Base-by-base conservation (phyloP, 2,329 filamentous ascomycete species). In the Ceratocystis variospora region DNA sequence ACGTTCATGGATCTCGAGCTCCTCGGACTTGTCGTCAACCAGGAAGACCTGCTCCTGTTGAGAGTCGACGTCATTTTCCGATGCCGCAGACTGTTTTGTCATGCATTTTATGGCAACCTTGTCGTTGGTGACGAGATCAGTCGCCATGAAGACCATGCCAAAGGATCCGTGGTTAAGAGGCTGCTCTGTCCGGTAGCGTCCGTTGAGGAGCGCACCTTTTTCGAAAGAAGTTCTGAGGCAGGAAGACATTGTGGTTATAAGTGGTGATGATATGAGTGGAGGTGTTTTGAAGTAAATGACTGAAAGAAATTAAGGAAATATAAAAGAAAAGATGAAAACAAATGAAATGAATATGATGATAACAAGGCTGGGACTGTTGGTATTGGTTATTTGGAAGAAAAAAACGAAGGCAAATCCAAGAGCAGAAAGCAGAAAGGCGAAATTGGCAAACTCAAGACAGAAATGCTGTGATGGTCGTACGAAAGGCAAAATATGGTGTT, bases 151-250 rank as follows among this genome's bases (percentile, higher is more conserved):
- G 72, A 99, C 94, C 90, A 97, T 95, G 74, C 94, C 94, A 74
- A 97, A 99, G 66, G 94, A 97, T 72, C 94, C 94, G 82, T 96
- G 91, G 75, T 99, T 99, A 79, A 99, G 88, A 67, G 94, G 92
- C 71, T 92, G 89, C 73, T 96, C 82, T 66, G 92, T 96, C 78
- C 89, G 82, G 76, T 94, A 99, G 71, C 94, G 92, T 76, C 90
- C 91, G 75, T 89, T 86, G 74, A 96, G 86, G 74, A 96, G 78
- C 77, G 88, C 84, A 76, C 88, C 90, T 76, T 85, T 81, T 73
- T 85, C 80, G 78, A 96, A 94, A 74, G 86, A 83, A 78, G 91
- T 85, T 79, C 87, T 86, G 81, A 96, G 84, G 81, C 90, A 96
- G 79, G 25, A 33, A 37, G 91, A 89, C 90, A 96, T 81, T 73